These are phyloP conservation scores for Podospora anserina DNA, from an alignment of 495 filamentous ascomycete genomes.

Conservation along the genomic window DNA sequence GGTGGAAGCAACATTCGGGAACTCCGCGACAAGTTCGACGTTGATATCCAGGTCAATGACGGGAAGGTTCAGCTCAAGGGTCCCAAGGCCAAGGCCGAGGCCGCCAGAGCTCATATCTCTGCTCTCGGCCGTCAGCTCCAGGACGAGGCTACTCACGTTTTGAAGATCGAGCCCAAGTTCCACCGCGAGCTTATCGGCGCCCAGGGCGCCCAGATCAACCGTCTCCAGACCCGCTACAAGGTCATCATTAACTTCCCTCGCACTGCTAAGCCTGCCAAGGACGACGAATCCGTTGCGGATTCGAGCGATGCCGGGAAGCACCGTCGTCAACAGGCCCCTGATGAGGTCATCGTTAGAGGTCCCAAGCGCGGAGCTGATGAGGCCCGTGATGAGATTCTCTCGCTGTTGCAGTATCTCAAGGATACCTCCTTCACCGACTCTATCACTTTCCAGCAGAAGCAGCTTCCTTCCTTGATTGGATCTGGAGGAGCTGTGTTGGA, in stretches of 20 bases:
- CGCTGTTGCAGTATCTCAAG: conserved; percentile 77
- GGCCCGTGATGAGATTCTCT: conserved; percentile 84
- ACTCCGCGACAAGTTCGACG: conserved; percentile 93
- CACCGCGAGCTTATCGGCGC: conserved; percentile 90
- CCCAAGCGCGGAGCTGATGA: conserved; percentile 87
- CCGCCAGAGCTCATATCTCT: conserved; percentile 71
- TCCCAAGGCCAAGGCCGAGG: conserved; percentile 68
- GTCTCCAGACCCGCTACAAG: conserved; percentile 82
- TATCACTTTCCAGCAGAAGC: conserved; percentile 80
- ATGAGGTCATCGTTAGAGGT: conserved; percentile 89
- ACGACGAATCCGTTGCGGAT: conserved; percentile 68
- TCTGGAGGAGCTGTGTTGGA: conserved; percentile 88
- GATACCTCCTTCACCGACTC: conserved; percentile 76
- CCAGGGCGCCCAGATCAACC: conserved; percentile 85
- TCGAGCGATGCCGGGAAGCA: conserved; percentile 68
- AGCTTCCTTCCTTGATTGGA: conserved; percentile 86
- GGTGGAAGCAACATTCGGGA: conserved; percentile 91
- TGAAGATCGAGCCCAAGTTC: conserved; percentile 84
- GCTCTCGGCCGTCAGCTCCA: conserved; percentile 73
- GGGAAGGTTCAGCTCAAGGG: conserved; percentile 61
- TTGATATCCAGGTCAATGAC: conserved; percentile 89
- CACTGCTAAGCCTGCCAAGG: conserved; percentile 55
- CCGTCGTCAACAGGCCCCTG: conserved; percentile 70
- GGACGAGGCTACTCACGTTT: conserved; percentile 77
- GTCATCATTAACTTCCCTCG: conserved; percentile 94